Conservation (phyloP, 257 asterid species). For the Scutellaria minor region DNA sequence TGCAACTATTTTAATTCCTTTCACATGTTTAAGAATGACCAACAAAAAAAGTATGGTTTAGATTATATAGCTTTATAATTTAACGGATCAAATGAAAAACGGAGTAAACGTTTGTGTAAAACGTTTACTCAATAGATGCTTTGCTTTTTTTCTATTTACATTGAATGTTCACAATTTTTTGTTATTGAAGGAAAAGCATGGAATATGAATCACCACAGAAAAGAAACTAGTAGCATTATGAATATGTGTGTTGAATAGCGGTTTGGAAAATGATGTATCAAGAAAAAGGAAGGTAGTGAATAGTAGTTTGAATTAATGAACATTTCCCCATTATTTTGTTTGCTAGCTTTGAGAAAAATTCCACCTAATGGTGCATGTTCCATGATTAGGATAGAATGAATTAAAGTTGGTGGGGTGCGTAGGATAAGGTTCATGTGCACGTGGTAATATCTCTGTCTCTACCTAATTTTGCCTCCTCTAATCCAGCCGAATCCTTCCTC, state of each 20-base stretch:
- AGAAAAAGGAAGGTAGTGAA: background rate
- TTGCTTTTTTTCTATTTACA: no score
- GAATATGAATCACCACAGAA: no score
- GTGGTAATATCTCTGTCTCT: slow-evolving; percentile 45
- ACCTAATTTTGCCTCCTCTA: slow-evolving; percentile 41
- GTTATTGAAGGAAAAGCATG: no score
- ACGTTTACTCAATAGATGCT: no score
- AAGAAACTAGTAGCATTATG: no score
- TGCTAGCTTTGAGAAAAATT: background rate
- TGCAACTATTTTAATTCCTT: background rate
- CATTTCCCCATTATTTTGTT: background rate
- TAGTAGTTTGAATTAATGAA: slow-evolving; percentile 15
- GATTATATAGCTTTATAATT: no score
- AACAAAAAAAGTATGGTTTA: background rate
- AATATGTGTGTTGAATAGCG: background rate
- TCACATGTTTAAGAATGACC: background rate
- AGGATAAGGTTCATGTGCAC: slow-evolving; percentile 35
- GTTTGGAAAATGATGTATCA: slow-evolving; percentile 25
- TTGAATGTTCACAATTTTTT: no score
- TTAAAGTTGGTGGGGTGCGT: slow-evolving; percentile 33
- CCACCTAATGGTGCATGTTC: slow-evolving; percentile 27
- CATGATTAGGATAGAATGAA: slow-evolving; percentile 2
- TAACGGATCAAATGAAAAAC: no score
- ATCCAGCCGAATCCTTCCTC: slow-evolving; percentile 35
- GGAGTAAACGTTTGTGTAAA: no score